phyloP scores from a whole-genome alignment of 1,139 yeast genomes.

The Saccharomyces hybrid region DNA sequence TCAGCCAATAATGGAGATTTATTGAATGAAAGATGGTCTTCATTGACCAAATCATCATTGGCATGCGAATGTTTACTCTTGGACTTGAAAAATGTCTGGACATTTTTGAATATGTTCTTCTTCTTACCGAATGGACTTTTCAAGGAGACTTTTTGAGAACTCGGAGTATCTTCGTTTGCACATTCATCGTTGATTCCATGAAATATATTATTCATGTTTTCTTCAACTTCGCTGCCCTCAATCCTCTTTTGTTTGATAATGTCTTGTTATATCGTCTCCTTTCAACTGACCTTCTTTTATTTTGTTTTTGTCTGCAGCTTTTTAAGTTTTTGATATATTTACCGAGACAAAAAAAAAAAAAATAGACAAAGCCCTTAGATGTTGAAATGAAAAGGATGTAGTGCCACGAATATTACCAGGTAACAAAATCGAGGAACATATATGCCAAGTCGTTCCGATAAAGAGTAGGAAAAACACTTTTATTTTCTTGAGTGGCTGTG shows the following conservation, averaged over 20 bases:
- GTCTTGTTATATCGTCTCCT: background rate
- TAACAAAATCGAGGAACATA: too few relatives aligned
- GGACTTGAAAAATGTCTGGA: background rate
- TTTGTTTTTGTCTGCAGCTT: background rate
- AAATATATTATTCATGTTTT: background rate
- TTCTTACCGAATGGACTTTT: conserved; percentile 3
- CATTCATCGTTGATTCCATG: background rate
- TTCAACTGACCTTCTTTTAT: background rate
- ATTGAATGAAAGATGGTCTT: background rate
- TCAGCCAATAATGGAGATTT: background rate
- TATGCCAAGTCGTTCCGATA: too few relatives aligned
- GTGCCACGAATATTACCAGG: too few relatives aligned
- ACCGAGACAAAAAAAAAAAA: background rate
- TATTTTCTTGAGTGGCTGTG: too few relatives aligned
- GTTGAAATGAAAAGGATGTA: background rate
- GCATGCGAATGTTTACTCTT: background rate
- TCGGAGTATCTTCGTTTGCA: background rate
- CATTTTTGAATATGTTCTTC: conserved; percentile 4
- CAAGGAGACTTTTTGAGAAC: background rate
- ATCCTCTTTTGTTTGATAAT: background rate
- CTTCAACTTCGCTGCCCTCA: background rate
- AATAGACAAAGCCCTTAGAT: background rate
- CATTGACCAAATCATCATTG: background rate
- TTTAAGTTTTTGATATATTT: background rate
- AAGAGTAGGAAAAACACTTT: too few relatives aligned